Conservation (phyloP, 148 eudicot species). For the Arctostaphylos glauca region DNA sequence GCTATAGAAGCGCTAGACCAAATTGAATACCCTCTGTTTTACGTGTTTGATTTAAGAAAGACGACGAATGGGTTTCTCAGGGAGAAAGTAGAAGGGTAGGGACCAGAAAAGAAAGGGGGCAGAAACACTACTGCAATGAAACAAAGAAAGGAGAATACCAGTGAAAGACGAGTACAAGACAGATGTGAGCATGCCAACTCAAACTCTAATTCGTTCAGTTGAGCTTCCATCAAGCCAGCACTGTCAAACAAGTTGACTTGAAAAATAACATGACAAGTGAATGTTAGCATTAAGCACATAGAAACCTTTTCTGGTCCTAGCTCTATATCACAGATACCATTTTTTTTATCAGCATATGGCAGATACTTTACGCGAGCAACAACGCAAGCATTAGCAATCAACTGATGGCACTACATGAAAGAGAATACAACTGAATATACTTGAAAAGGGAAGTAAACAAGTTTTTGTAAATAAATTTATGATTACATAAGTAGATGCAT, state of each 20-base stretch:
- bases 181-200: conserved; percentile 62
- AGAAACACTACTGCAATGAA: neutral
- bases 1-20: too few species aligned
- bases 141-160: conserved; percentile 28
- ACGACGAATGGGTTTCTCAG: too few species aligned
- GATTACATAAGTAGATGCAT: neutral
- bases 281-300: neutral
- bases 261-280: conserved; percentile 1
- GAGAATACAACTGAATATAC: neutral
- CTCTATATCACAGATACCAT: neutral
- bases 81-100: too few species aligned
- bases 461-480: neutral
- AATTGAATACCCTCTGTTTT: too few species aligned
- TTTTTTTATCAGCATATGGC: too few species aligned
- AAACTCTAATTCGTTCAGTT: conserved; percentile 62
- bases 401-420: neutral
- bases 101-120: neutral
- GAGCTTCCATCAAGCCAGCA: conserved; percentile 67
- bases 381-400: neutral
- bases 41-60: too few species aligned
- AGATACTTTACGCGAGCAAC: neutral
- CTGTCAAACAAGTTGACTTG: conserved; percentile 65
- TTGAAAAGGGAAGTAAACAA: neutral
- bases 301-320: neutral
- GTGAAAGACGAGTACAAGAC: conserved; percentile 51